phyloP scores from a whole-genome alignment of 1,139 yeast genomes.

The Taphrina wiesneri region DNA sequence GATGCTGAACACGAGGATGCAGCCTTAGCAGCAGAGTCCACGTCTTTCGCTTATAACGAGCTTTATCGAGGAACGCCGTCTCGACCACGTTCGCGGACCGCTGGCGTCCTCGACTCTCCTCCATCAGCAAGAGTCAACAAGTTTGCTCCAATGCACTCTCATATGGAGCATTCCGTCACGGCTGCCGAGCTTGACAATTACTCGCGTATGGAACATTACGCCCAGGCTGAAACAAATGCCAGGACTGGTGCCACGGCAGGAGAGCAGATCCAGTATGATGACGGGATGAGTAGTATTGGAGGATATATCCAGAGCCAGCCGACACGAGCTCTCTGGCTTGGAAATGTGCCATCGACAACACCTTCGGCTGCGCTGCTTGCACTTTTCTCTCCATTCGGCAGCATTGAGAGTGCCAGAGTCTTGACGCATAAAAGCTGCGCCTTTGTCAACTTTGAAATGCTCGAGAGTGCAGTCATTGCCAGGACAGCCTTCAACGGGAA shows the following conservation, averaged over 20 bases:
- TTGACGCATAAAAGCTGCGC: slow-evolving; percentile 58
- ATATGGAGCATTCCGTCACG: slow-evolving; percentile 30
- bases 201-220: not conserved
- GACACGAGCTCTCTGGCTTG: slow-evolving; percentile 71
- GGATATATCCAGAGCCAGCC: slow-evolving; percentile 48
- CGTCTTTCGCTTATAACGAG: slow-evolving; percentile 2
- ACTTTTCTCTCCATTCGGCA: slow-evolving; percentile 57
- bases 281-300: not conserved
- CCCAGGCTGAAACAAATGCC: not conserved
- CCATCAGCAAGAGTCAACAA: slow-evolving; percentile 32
- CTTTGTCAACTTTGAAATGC: slow-evolving; percentile 67
- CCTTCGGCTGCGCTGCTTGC: slow-evolving; percentile 52
- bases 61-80: slow-evolving; percentile 36
- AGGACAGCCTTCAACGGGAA: slow-evolving; percentile 75
- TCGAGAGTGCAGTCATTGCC: slow-evolving; percentile 77
- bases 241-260: not conserved
- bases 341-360: slow-evolving; percentile 65
- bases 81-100: slow-evolving; percentile 36
- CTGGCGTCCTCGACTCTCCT: slow-evolving; percentile 33
- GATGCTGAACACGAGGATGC: slow-evolving; percentile 1
- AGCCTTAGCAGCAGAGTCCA: not conserved
- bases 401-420: slow-evolving; percentile 60
- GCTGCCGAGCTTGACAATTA: slow-evolving; percentile 25
- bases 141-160: slow-evolving; percentile 28
- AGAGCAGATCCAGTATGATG: not conserved